Evolutionary conservation across 257 asterid species (phyloP), one percentile per base, ranked within the genome.

Genomic region (Henckelia pumila): DNA sequence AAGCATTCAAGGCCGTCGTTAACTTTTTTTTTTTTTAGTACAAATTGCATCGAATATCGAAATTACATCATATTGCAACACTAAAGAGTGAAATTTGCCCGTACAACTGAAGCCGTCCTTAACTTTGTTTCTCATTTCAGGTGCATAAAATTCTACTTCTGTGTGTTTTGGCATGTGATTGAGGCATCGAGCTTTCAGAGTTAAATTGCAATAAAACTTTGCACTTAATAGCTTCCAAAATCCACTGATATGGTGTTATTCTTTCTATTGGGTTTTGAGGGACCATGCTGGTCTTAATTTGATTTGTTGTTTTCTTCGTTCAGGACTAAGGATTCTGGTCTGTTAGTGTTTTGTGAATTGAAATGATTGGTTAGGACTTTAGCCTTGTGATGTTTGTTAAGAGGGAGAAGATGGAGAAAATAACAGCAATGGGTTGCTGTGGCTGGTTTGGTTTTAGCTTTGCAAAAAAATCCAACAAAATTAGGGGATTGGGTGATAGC

Each of bases 381-480:
- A 53, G 35, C 66, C n/a, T 71, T 56, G 62, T 64, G 47, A 81
- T 68, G 85, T 87, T 78, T 59, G 20, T 4, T 16, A 44, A 76
- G 80, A 80, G 84, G 71, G 75, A 76, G 78, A 64, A 79, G 47
- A 69, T 84, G 56, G 84, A 35, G 72, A 78, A 77, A 77, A 81
- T 77, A 56, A 58, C 79, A 10, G 90, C 78, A 69, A 87, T 91
- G 93, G 98, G 89, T 37, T 94, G 99, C 79, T 91, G 92, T 75
- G 91, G 93, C 69, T 94, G 97, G 82, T 94, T 94, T 76, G 96
- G 99, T 59, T 84, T 91, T 72, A 76, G 94, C 29, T 82, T 87
- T 76, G 61, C 74, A 25, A 79, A 84, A 79, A 91, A 84, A 81
- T 63, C 79, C 5, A 83, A 81, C 73, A 87, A 84, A 77, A 66